A percentile compares a stretch with the other conserved stretches of the same genome.
phyloP scores from a whole-genome alignment of 2,329 filamentous ascomycete species.

The Sarocladium kiliense region DNA sequence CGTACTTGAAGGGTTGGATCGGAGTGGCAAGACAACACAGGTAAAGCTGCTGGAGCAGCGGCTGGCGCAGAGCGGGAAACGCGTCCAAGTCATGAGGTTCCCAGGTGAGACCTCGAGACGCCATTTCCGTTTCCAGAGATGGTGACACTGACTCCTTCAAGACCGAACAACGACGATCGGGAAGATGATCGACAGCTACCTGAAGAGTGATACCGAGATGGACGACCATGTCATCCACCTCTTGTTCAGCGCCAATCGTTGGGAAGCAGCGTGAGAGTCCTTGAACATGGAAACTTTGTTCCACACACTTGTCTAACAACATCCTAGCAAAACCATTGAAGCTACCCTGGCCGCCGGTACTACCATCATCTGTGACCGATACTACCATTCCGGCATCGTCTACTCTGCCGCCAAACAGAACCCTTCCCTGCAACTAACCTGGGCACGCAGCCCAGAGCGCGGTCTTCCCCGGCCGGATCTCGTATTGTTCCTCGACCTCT shows the following conservation, averaged over 20 bases:
- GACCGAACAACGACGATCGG: conserved; percentile 82
- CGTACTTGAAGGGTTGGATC: conserved; percentile 82
- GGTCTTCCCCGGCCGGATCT: conserved; percentile 84
- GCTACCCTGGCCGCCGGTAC: conserved; percentile 57
- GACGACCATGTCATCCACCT: conserved; percentile 89
- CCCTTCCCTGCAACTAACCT: conserved; percentile 61
- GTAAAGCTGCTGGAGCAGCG: conserved; percentile 61
- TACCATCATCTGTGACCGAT: conserved; percentile 82
- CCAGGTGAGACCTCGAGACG: conserved; percentile 35
- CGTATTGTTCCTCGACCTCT: conserved; percentile 81
- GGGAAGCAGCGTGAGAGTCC: conserved; percentile 59
- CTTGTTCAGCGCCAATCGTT: conserved; percentile 85
- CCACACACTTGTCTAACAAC: not conserved
- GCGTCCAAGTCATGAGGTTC: conserved; percentile 51
- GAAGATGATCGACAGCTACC: conserved; percentile 78
- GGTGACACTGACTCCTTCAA: conserved; percentile 26
- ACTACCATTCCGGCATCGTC: conserved; percentile 91
- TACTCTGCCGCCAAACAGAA: conserved; percentile 87
- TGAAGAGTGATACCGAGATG: conserved; percentile 65
- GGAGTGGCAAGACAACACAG: conserved; percentile 90
- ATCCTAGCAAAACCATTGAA: conserved; percentile 43
- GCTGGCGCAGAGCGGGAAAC: conserved; percentile 41
- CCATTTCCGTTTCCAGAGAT: not conserved
- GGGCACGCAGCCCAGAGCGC: conserved; percentile 80
- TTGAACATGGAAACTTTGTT: not conserved